Base-by-base conservation (phyloP, 2,329 filamentous ascomycete genomes). In the Bertia moriformis region DNA sequence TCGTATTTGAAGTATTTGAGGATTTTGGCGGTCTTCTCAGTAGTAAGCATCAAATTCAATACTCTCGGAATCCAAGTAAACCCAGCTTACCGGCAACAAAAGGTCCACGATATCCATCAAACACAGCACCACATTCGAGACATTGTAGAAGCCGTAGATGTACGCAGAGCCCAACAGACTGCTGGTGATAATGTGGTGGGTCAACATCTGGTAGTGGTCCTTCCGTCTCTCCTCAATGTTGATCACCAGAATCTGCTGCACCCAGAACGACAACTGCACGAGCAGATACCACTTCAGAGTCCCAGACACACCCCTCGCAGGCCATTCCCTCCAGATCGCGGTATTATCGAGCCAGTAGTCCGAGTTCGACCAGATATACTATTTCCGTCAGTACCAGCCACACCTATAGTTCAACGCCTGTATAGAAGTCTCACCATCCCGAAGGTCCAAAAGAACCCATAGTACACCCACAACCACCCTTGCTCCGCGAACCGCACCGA, bases 91-190 rank as follows among this genome's bases (percentile, higher is more conserved):
- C 27, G 77, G 72, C 33, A 82, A 59, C 35, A 80, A 53, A 40
- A 78, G 67, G 49, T 82, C 77, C 37, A 79, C 74, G 39, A 78
- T 61, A 47, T 82, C 77, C 74, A 82, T 81, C 46, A 78, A 61
- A 40, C 69, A 72, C 42, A 82, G 55, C 38, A 81, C 74, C 37
- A 78, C 70, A 42, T 73, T 78, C 30, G 76, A 77, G 27, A 79
- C 74, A 38, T 74, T 70, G 48, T 68, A 78, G 50, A 79, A 73
- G 42, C 76, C 67, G 51, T 75, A 79, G 38, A 72, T 66, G 48
- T 82, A 81, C 32, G 72, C 77, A 20, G 68, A 63, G 43, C 68
- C 65, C 41, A 82, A 63, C 7, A 82, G 64, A 12, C 59, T 59
- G 49, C 66, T 71, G 12, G 77, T 82, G 51, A 81, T 69, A 48